These are phyloP conservation scores for Zygoascus flipseniorum DNA, from an alignment of 805 yeast genomes.

Conservation along the genomic window DNA sequence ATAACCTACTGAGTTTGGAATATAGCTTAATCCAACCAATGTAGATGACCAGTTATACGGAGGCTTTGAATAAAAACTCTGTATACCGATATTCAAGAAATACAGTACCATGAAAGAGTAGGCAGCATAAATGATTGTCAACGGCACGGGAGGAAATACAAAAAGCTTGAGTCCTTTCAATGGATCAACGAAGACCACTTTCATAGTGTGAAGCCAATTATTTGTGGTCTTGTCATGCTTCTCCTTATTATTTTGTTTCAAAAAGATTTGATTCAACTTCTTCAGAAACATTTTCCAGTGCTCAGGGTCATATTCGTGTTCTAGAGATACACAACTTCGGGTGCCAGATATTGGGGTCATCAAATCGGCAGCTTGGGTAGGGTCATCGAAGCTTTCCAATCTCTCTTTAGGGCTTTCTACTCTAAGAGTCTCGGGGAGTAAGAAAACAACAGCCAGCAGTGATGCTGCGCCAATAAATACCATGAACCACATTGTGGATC, in stretches of 20 bases:
- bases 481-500: conserved; percentile 82
- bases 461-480: conserved; percentile 56
- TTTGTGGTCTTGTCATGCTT: not conserved
- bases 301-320: not conserved
- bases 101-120: conserved; percentile 65
- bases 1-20: conserved; percentile 77
- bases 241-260: not conserved
- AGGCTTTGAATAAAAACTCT: conserved; percentile 47
- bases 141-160: conserved; percentile 63
- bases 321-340: not conserved
- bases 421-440: conserved; percentile 75
- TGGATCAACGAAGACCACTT: conserved; percentile 41
- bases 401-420: conserved; percentile 9
- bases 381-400: not conserved
- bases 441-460: conserved; percentile 40
- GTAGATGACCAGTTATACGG: conserved; percentile 67
- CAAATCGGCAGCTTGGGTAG: not conserved
- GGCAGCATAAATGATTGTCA: conserved; percentile 59
- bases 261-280: conserved; percentile 1
- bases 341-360: conserved; percentile 1
- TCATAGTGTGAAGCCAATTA: not conserved
- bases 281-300: not conserved
- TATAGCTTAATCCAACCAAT: conserved; percentile 64
- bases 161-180: conserved; percentile 52
- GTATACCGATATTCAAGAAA: conserved; percentile 65